Evolutionary conservation across 1,139 yeast genomes (phyloP), one percentile per base, ranked within the genome.

Genomic region (Yamadazyma diospyri): DNA sequence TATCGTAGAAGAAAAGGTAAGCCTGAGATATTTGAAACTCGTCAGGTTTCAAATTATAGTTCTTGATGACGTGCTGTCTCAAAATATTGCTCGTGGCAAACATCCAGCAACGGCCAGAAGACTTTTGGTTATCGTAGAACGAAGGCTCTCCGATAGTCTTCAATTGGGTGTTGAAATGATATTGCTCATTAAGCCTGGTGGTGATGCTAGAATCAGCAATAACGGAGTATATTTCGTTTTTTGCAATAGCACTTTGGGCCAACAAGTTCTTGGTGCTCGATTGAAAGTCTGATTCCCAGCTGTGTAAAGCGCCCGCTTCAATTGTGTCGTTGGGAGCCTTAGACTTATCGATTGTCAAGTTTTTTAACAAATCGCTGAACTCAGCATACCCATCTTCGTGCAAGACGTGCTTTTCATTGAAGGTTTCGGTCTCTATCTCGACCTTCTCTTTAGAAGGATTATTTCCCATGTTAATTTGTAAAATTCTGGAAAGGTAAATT

Each of bases 51-150:
- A 86, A 58, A 48, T 81, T 77, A 55, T 78, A 72, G 52, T 73
- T 72, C 46, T 72, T 64, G 56, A 81, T 78, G 29, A 82, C 75
- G 34, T 69, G 71, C 31, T 81, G 56, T 47, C 95, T 68, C 47
- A 85, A 61, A 33, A 81, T 72, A 47, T 85, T 86, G 36, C 85
- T 76, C 1, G 92, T 74, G 6, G 95, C 95, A 57, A 85, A 85
- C 44, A 86, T 68, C 95, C 95, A 86, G 57, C 95, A 86, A 48
- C 95, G 65, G 24, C 95, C 95, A 11, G 86, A 76, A 23, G 73
- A 56, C 50, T 74, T 73, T 58, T 86, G 95, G 58, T 81, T 78
- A 48, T 85, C 80, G 33, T 78, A 64, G 41, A 39, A 57, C 3
- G 56, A 66, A 15, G 94, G 92, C 3, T 78, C 54, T 3, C 88